These are phyloP conservation scores for Juglanconis sp. DNA, from an alignment of 2,329 filamentous ascomycete genomes.

Conservation along the genomic window DNA sequence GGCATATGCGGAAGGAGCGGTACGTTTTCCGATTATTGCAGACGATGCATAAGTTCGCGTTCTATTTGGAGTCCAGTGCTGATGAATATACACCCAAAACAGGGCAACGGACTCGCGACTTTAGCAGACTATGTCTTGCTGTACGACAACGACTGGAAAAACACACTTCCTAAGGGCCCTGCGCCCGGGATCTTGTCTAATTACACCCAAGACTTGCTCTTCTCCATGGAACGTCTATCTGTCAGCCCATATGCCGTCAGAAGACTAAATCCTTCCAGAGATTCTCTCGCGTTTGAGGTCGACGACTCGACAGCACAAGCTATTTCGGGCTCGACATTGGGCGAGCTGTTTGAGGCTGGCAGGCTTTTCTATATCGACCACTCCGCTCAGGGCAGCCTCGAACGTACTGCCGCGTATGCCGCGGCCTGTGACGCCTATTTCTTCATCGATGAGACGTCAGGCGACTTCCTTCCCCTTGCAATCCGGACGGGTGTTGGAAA, in stretches of 20 bases:
- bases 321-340: slow-evolving; percentile 31
- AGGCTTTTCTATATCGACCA: slow-evolving; percentile 44
- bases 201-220: slow-evolving; percentile 43
- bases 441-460: slow-evolving; percentile 37
- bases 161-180: slow-evolving; percentile 33
- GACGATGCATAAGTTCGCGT: too few species aligned
- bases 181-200: slow-evolving; percentile 38
- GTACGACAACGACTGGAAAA: slow-evolving; percentile 39
- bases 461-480: slow-evolving; percentile 45
- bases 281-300: slow-evolving; percentile 36
- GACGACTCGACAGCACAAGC: slow-evolving; percentile 26
- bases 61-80: not conserved
- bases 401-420: slow-evolving; percentile 29
- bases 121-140: slow-evolving; percentile 37
- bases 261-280: slow-evolving; percentile 28
- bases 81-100: not conserved
- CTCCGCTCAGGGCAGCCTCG: slow-evolving; percentile 30
- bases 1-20: slow-evolving; percentile 3
- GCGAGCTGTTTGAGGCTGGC: slow-evolving; percentile 31
- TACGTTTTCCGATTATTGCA: not conserved
- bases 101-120: slow-evolving; percentile 29
- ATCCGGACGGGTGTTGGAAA: slow-evolving; percentile 43
- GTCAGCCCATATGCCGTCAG: slow-evolving; percentile 37
- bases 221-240: slow-evolving; percentile 46
- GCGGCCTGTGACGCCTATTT: slow-evolving; percentile 45